These are phyloP conservation scores for Microascus cirrosus DNA, from an alignment of 2,329 filamentous ascomycete genomes.

Conservation along the genomic window DNA sequence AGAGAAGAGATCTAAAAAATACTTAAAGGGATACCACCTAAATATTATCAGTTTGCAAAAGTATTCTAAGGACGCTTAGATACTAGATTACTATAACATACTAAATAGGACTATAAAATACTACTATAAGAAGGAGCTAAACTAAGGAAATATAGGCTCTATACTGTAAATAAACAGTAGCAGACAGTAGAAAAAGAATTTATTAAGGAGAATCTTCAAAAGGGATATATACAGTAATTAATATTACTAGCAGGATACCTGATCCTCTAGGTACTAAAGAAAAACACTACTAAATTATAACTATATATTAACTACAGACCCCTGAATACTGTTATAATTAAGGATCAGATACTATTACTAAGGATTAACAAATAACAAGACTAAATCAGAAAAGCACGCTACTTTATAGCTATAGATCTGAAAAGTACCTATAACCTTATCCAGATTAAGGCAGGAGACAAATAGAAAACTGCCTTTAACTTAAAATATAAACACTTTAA, in stretches of 20 bases:
- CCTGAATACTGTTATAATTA: conserved; percentile 5
- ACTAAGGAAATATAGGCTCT: background rate
- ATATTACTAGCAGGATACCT: background rate
- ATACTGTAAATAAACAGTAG: background rate
- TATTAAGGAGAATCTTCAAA: background rate
- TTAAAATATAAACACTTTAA: conserved; percentile 9
- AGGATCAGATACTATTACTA: conserved; percentile 6
- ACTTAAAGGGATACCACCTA: background rate
- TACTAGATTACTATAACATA: background rate
- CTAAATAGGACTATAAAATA: background rate
- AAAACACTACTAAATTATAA: background rate
- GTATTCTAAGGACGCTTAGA: background rate
- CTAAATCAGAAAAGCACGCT: conserved; percentile 7
- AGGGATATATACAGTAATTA: background rate
- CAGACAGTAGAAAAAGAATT: background rate
- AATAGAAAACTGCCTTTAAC: conserved; percentile 8
- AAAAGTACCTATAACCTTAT: conserved; percentile 6
- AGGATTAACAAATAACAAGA: conserved; percentile 5
- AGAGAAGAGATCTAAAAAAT: background rate
- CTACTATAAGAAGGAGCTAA: background rate
- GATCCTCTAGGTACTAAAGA: background rate
- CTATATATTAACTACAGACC: background rate
- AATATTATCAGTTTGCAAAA: background rate
- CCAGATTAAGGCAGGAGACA: conserved; percentile 6
- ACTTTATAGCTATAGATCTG: conserved; percentile 6